Conservation (phyloP, 352 stramenopile species). For the Globisporangium canariense region DNA sequence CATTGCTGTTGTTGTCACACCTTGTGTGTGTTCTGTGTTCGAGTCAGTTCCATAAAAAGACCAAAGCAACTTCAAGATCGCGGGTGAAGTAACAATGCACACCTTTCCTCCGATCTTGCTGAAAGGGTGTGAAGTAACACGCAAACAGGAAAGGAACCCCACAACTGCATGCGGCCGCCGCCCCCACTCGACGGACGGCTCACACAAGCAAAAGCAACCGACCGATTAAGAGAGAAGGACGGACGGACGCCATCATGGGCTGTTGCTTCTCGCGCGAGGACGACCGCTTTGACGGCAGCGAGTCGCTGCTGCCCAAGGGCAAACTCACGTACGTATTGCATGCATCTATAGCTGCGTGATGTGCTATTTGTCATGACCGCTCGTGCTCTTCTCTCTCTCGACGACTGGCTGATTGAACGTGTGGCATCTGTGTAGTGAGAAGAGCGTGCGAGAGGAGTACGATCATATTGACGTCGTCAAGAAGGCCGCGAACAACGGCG, state of each 20-base stretch:
- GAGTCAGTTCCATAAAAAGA: too few relatives aligned
- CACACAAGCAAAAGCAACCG: background rate
- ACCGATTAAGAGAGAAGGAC: background rate
- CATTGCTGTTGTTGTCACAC: too few relatives aligned
- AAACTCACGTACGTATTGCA: slow-evolving; percentile 24
- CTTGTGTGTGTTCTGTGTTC: too few relatives aligned
- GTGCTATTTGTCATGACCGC: too few relatives aligned
- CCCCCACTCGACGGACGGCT: too few relatives aligned
- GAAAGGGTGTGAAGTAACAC: slow-evolving; percentile 14
- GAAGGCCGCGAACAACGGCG: slow-evolving; percentile 25
- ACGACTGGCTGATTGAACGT: too few relatives aligned
- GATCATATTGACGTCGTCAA: slow-evolving; percentile 27
- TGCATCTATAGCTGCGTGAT: too few relatives aligned
- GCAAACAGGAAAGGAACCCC: background rate
- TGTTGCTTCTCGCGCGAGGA: slow-evolving; percentile 70
- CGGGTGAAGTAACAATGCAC: slow-evolving; percentile 6
- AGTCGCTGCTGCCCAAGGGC: slow-evolving; percentile 52
- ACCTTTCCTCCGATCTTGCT: slow-evolving; percentile 2
- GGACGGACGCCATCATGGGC: slow-evolving; percentile 50
- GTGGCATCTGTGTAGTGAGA: slow-evolving; percentile 21
- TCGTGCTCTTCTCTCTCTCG: too few relatives aligned
- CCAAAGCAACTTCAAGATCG: background rate
- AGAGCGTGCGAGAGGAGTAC: slow-evolving; percentile 16
- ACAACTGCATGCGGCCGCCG: background rate
- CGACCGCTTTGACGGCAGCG: slow-evolving; percentile 52